phyloP scores from a whole-genome alignment of 2,329 filamentous ascomycete species.

The Fusarium sp. region DNA sequence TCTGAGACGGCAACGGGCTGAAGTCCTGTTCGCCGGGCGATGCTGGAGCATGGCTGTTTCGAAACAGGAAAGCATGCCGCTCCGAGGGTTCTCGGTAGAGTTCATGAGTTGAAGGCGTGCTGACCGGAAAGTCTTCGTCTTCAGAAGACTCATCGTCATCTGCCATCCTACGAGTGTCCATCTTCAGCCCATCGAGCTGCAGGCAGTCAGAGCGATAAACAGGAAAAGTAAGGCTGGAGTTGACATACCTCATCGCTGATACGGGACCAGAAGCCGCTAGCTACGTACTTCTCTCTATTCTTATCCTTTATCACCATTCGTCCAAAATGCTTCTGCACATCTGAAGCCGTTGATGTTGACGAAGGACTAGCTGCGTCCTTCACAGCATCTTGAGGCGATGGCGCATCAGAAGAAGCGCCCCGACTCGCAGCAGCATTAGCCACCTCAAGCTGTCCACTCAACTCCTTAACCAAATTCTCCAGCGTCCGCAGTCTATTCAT shows the following conservation, averaged over 20 bases:
- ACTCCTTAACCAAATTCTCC: slow-evolving; percentile 63
- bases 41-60: slow-evolving; percentile 54
- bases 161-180: slow-evolving; percentile 51
- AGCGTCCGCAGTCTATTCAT: slow-evolving; percentile 63
- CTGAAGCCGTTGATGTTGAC: slow-evolving; percentile 25
- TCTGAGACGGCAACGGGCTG: slow-evolving; percentile 65
- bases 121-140: slow-evolving; percentile 49
- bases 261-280: slow-evolving; percentile 66
- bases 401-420: slow-evolving; percentile 45
- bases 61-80: slow-evolving; percentile 64
- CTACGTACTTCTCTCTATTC: slow-evolving; percentile 60
- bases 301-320: slow-evolving; percentile 60
- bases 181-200: slow-evolving; percentile 59
- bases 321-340: slow-evolving; percentile 58
- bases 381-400: slow-evolving; percentile 45
- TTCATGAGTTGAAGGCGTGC: slow-evolving; percentile 52
- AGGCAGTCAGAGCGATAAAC: neutral
- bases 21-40: slow-evolving; percentile 53
- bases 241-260: slow-evolving; percentile 65
- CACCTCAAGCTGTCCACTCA: slow-evolving; percentile 59
- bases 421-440: slow-evolving; percentile 49
- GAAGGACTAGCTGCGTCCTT: slow-evolving; percentile 17
- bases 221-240: neutral
- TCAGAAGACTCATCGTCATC: slow-evolving; percentile 50
- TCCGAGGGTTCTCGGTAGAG: slow-evolving; percentile 57